These are phyloP conservation scores for Kwoniella mangroviensis DNA, from an alignment of 768 basidiomycete genomes.

Conservation along the genomic window DNA sequence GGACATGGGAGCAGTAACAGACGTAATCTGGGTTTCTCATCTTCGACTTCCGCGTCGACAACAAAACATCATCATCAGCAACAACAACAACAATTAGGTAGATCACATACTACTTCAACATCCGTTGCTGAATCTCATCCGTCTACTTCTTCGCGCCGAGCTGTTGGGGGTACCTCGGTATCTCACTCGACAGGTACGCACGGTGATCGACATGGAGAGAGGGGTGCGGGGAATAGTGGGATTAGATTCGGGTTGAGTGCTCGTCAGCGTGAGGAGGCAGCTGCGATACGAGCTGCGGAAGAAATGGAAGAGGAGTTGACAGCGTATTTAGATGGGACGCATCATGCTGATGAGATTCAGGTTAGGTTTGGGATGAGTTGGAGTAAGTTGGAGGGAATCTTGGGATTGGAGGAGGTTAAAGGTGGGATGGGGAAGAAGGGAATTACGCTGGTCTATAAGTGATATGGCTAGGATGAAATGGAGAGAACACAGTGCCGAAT, in stretches of 20 bases:
- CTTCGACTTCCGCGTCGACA: background rate
- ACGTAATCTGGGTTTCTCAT: background rate
- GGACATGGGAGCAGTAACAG: background rate
- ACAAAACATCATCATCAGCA: background rate
- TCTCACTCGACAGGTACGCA: constrained; percentile 15
- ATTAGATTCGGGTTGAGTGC: constrained; percentile 20
- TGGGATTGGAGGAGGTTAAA: constrained; percentile 62
- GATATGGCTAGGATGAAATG: background rate
- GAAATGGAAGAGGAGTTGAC: constrained; percentile 51
- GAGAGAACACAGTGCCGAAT: too few relatives aligned
- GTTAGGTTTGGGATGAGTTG: constrained; percentile 81
- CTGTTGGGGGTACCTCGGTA: constrained; percentile 11
- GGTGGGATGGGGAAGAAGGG: constrained; percentile 71
- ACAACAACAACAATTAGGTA: constrained; percentile 18
- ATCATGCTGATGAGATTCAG: constrained; percentile 88
- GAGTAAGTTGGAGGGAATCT: constrained; percentile 72
- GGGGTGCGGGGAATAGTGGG: constrained; percentile 19
- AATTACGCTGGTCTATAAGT: constrained; percentile 79
- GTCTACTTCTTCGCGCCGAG: constrained; percentile 21
- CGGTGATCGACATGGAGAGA: constrained; percentile 1
- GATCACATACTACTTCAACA: constrained; percentile 17
- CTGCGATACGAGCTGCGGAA: constrained; percentile 18
- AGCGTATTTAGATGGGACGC: constrained; percentile 78
- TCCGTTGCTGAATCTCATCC: constrained; percentile 30
- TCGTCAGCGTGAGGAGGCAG: constrained; percentile 26